A percentile compares a stretch with the other conserved stretches of the same genome.
These are phyloP conservation scores for Trichoderma sp. DNA, from an alignment of 2,329 filamentous ascomycete species.

Conservation along the genomic window DNA sequence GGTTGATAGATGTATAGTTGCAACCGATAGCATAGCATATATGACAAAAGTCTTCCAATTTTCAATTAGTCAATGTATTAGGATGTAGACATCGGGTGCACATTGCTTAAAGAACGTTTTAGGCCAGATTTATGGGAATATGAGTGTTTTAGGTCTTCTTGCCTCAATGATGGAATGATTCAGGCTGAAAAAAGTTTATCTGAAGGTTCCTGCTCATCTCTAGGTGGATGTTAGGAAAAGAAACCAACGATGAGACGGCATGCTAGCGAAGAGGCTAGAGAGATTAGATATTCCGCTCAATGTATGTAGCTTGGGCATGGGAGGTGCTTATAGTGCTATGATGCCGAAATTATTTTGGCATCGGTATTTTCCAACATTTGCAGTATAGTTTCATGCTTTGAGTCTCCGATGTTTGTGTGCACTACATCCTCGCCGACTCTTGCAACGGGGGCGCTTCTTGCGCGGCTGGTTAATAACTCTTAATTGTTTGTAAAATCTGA, in stretches of 20 bases:
- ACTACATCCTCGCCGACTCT: neutral
- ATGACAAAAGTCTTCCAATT: neutral
- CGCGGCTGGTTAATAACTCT: neutral
- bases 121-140: neutral
- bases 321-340: neutral
- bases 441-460: neutral
- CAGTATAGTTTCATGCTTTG: neutral
- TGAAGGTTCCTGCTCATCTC: neutral
- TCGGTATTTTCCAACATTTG: neutral
- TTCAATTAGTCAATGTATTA: neutral
- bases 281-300: neutral
- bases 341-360: no score
- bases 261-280: neutral
- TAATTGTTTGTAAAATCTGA: neutral
- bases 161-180: neutral
- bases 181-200: neutral
- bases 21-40: neutral
- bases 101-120: neutral
- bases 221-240: neutral
- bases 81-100: neutral
- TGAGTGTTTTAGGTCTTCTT: neutral
- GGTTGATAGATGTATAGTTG: neutral
- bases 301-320: neutral
- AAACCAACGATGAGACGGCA: neutral
- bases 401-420: slow-evolving; percentile 5